Evolutionary conservation across 352 stramenopile species (phyloP).

Genomic region (Phytophthora cryptogea): DNA sequence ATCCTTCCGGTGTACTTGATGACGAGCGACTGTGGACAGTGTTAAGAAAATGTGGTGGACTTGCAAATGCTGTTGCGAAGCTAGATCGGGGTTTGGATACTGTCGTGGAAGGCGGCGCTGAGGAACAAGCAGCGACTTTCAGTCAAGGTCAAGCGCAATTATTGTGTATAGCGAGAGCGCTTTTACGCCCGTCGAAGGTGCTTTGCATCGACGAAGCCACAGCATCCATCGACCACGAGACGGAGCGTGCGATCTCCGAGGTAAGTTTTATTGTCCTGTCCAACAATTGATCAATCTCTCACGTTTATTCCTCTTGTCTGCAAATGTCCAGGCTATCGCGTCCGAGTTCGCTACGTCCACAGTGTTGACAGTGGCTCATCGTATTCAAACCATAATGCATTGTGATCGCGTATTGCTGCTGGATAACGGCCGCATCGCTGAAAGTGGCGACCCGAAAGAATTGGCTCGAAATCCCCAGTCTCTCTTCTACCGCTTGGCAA

Average conservation of each 20-base stretch:
- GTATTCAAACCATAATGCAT: constrained; percentile 95
- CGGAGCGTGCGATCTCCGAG: constrained; percentile 76
- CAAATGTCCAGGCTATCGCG: constrained; percentile 76
- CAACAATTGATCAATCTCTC: too few species aligned
- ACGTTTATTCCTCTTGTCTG: background rate
- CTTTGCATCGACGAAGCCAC: constrained; percentile 94
- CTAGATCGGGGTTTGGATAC: constrained; percentile 59
- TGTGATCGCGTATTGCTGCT: constrained; percentile 89
- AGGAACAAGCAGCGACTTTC: constrained; percentile 48
- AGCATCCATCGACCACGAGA: constrained; percentile 90
- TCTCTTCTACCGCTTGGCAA: constrained; percentile 51
- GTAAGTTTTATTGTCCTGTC: constrained; percentile 20
- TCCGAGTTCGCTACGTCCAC: constrained; percentile 94
- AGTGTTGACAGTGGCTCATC: constrained; percentile 97
- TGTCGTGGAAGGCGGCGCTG: constrained; percentile 41
- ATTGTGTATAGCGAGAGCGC: constrained; percentile 73
- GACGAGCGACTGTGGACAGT: constrained; percentile 69
- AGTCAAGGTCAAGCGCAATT: constrained; percentile 81
- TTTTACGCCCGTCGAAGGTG: constrained; percentile 92
- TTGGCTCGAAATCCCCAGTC: constrained; percentile 42
- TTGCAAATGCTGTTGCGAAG: constrained; percentile 47
- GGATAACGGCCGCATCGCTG: constrained; percentile 55
- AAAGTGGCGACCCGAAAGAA: constrained; percentile 48
- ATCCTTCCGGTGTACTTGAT: constrained; percentile 47
- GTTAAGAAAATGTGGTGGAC: constrained; percentile 49